Evolutionary conservation across 1,284 basidiomycete genomes (phyloP), one percentile per base, ranked within the genome.

Genomic region (Ganoderma multipileum): DNA sequence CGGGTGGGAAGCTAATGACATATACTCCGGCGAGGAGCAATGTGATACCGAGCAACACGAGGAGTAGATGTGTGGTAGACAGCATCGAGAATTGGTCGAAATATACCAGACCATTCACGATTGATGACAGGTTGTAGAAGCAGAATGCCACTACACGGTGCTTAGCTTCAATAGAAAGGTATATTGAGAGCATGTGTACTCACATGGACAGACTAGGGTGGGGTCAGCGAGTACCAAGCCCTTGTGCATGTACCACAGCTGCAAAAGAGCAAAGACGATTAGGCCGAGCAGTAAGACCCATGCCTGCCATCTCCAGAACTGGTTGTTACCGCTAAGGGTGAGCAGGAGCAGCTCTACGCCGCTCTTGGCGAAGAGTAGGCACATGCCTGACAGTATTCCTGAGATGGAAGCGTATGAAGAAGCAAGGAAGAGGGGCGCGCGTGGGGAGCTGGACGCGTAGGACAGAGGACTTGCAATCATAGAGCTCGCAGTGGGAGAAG

Each of bases 211-310:
- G 55, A 98, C 93, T 61, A 98, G 82, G 0, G 95, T 96, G 0
- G 97, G 97, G 74, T 93, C 89, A 9, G 93, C 94, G 52, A 97
- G 85, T 47, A 92, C 86, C 63, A 99, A 83, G 12, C 91, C 91
- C 79, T 96, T 96, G 82, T 99, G 96, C 72, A 98, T 87, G 79
- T 99, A 99, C 88, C 95, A 96, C 41, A 98, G 85, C 79, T 94
- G 93, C 54, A 93, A 81, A 20, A 96, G 79, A 1, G 94, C 95
- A 72, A 94, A 94, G 0, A 85, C 82, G 20, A 89, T 82, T 30
- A 97, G 82, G 2, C 91, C 87, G 30, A 90, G 79, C 7, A 95
- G 82, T n/a, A 96, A 85, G 20, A 89, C 79, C 94, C 95, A 96
- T 2, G 91, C 84, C 80, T 95, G 87, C 91, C 92, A 94, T 62